Percentiles rank a stretch among this genome's conserved stretches.
Evolutionary conservation across 768 basidiomycete species (phyloP).

Genomic region (Leucosporidium yakuticum): DNA sequence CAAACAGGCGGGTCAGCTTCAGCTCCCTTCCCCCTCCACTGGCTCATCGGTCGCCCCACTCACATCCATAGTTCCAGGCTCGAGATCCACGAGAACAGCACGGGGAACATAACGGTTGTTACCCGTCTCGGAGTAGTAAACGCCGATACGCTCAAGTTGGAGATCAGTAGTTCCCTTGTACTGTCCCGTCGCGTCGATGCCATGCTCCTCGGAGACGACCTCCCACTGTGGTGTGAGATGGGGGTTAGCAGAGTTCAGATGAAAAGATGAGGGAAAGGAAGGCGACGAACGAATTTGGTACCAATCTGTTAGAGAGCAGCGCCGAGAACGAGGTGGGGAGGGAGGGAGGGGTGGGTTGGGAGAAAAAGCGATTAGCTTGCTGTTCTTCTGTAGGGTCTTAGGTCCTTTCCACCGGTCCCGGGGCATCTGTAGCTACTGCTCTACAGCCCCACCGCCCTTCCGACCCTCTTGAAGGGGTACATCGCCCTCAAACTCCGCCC

Average conservation of each 20-base stretch:
- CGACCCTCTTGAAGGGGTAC: too few species aligned
- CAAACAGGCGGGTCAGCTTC: slow-evolving; percentile 49
- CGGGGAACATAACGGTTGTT: slow-evolving; percentile 94
- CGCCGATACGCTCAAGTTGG: slow-evolving; percentile 93
- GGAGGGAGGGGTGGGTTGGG: not conserved
- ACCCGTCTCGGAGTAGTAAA: slow-evolving; percentile 80
- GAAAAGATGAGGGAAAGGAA: too few species aligned
- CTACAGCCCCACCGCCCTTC: too few species aligned
- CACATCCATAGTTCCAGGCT: slow-evolving; percentile 67
- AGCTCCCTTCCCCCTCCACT: slow-evolving; percentile 45
- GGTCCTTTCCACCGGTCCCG: too few species aligned
- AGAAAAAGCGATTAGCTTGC: not conserved
- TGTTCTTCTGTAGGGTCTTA: too few species aligned
- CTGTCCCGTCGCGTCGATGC: slow-evolving; percentile 12
- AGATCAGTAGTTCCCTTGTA: slow-evolving; percentile 92
- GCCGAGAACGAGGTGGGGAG: not conserved
- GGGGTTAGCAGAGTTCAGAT: slow-evolving; percentile 1
- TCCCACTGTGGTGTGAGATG: slow-evolving; percentile 50
- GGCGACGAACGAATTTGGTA: slow-evolving; percentile 42
- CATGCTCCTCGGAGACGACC: slow-evolving; percentile 95
- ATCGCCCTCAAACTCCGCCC: too few species aligned
- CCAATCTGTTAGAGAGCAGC: slow-evolving; percentile 21
- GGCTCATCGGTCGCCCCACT: slow-evolving; percentile 6
- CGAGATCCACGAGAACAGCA: slow-evolving; percentile 92
- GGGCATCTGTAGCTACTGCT: too few species aligned